A percentile compares a stretch with the other conserved stretches of the same genome.
phyloP scores from a whole-genome alignment of 2,329 filamentous ascomycete genomes.

The Trichoderma arundinaceum region DNA sequence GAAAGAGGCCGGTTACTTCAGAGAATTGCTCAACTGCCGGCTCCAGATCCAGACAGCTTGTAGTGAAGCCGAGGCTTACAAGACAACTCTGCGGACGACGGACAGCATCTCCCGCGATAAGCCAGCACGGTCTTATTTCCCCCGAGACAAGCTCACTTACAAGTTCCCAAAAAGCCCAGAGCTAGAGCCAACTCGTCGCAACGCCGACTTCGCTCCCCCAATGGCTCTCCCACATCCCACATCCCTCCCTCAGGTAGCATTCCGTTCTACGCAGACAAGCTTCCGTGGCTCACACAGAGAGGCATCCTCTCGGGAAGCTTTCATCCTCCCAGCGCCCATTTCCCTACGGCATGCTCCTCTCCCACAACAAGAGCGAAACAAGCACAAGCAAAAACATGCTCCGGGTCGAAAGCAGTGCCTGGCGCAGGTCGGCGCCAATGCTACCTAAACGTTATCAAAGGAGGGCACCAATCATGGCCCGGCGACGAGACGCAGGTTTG shows the following conservation, averaged over 20 bases:
- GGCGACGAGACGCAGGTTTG: constrained; percentile 9
- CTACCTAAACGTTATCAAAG: constrained; percentile 31
- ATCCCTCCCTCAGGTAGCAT: not conserved
- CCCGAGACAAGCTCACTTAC: no score
- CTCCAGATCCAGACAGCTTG: no score
- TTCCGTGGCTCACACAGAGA: constrained; percentile 16
- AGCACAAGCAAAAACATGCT: not conserved
- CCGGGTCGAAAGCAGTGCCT: constrained; percentile 13
- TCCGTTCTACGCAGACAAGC: constrained; percentile 10
- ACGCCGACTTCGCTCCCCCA: not conserved
- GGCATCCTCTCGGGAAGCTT: constrained; percentile 14
- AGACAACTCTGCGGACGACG: no score
- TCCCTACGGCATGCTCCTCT: no score
- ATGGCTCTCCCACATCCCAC: not conserved
- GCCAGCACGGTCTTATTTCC: no score
- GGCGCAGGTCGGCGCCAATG: constrained; percentile 29
- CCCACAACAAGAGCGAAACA: not conserved
- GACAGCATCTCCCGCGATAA: no score
- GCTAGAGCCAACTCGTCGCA: no score
- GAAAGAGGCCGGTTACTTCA: not conserved
- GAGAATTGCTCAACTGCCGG: not conserved
- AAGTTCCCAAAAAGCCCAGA: no score
- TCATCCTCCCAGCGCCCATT: not conserved
- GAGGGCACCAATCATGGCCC: constrained; percentile 30
- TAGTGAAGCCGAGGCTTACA: no score